Conservation (phyloP, 1,284 basidiomycete genomes). For the Fereydounia khargensis region DNA sequence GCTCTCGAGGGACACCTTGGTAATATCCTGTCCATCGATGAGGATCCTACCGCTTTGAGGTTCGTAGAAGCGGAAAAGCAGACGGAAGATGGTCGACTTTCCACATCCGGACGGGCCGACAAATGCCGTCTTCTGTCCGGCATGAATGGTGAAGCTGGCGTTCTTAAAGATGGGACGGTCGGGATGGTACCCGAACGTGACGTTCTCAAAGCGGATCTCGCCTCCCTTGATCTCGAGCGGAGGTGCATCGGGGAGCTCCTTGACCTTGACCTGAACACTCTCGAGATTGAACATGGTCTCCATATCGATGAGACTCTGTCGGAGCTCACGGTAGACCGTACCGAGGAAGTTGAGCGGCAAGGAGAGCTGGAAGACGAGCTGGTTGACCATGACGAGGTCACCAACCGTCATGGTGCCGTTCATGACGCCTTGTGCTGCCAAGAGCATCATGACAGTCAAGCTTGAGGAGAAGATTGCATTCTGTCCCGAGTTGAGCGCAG, state of each 20-base stretch:
- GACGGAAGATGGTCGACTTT: slow-evolving; percentile 76
- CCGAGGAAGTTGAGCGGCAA: slow-evolving; percentile 95
- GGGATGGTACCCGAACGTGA: slow-evolving; percentile 85
- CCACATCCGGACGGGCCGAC: slow-evolving; percentile 68
- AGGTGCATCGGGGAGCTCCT: slow-evolving; percentile 71
- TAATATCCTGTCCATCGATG: slow-evolving; percentile 80
- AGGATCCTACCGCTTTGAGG: slow-evolving; percentile 60
- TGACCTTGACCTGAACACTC: slow-evolving; percentile 72
- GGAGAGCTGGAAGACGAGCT: slow-evolving; percentile 96
- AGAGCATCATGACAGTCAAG: slow-evolving; percentile 89
- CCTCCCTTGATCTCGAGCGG: slow-evolving; percentile 73
- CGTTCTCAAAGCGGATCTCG: slow-evolving; percentile 87
- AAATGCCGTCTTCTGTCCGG: slow-evolving; percentile 71
- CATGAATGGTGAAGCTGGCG: slow-evolving; percentile 77
- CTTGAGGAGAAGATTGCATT: slow-evolving; percentile 92
- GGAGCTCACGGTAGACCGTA: slow-evolving; percentile 91
- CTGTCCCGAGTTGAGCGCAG: slow-evolving; percentile 91
- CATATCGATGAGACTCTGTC: slow-evolving; percentile 95
- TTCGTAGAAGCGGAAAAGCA: slow-evolving; percentile 88
- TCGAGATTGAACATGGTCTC: slow-evolving; percentile 90
- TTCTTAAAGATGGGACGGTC: slow-evolving; percentile 84
- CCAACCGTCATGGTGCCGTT: slow-evolving; percentile 97
- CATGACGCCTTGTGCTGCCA: slow-evolving; percentile 89
- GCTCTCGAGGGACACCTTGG: slow-evolving; percentile 74
- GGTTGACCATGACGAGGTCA: slow-evolving; percentile 97